Conservation (phyloP, 306 rosid genomes). For the Amphicarpaea edgeworthii region DNA sequence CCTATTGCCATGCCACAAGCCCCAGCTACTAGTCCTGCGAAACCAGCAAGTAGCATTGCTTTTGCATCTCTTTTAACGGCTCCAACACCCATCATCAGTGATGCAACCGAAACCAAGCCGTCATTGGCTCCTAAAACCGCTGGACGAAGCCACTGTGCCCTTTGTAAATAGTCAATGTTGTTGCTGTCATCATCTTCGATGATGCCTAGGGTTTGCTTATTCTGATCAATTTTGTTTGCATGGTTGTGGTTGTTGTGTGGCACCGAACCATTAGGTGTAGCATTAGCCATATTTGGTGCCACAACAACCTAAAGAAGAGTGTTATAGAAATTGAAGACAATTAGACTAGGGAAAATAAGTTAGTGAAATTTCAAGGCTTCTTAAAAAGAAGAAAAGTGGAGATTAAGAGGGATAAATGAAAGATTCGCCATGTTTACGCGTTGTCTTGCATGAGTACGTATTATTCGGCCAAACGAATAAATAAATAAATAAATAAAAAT, state of each 20-base stretch:
- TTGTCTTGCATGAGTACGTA: not conserved
- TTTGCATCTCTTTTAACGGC: conserved; percentile 61
- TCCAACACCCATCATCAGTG: conserved; percentile 78
- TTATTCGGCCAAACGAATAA: conserved; percentile 2
- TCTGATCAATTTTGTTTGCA: no score
- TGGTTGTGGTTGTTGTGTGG: conserved; percentile 35
- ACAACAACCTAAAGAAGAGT: not conserved
- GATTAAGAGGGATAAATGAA: conserved; percentile 35
- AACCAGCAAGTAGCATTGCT: conserved; percentile 68
- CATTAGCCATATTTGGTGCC: conserved; percentile 35
- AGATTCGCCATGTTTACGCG: not conserved
- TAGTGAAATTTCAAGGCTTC: not conserved
- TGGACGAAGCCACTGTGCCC: conserved; percentile 70
- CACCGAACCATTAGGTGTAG: conserved; percentile 23
- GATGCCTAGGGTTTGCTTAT: not conserved
- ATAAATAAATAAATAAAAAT: not conserved
- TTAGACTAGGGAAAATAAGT: conserved; percentile 6
- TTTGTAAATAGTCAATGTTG: conserved; percentile 40
- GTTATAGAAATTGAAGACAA: conserved; percentile 9
- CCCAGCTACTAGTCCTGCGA: conserved; percentile 69
- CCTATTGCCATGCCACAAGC: conserved; percentile 76
- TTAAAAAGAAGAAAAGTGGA: conserved; percentile 14
- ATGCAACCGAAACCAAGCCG: conserved; percentile 66
- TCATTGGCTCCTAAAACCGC: conserved; percentile 74
- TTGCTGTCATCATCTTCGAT: not conserved